Conservation (phyloP, 805 yeast genomes). For the Kazachstania martiniae region DNA sequence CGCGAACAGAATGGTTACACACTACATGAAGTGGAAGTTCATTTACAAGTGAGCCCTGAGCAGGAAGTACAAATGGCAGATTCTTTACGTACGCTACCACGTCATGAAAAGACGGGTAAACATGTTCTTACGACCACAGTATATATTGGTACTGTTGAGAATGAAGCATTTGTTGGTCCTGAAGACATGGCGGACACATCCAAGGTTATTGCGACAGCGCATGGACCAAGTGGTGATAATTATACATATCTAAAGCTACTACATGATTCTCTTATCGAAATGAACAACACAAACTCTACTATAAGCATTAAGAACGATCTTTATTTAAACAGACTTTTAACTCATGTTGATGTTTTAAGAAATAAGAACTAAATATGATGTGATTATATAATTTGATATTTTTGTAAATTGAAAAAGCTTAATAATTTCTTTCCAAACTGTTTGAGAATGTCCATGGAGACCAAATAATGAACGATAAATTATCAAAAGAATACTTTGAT, state of each 20-base stretch:
- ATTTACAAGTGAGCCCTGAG: constrained; percentile 28
- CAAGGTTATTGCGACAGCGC: constrained; percentile 38
- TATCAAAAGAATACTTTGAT: constrained; percentile 25
- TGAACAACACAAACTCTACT: constrained; percentile 12
- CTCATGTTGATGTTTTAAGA: constrained; percentile 25
- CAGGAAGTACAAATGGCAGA: constrained; percentile 16
- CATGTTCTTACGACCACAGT: constrained; percentile 45
- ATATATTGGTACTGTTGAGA: constrained; percentile 75
- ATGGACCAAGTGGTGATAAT: constrained; percentile 80
- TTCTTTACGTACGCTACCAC: constrained; percentile 22
- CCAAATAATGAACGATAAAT: constrained; percentile 17
- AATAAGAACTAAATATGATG: too few species aligned
- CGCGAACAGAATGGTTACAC: constrained; percentile 89
- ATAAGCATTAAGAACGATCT: constrained; percentile 31
- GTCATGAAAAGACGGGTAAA: constrained; percentile 28
- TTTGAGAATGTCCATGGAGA: too few species aligned
- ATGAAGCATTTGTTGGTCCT: constrained; percentile 79
- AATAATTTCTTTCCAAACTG: too few species aligned
- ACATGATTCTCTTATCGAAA: constrained; percentile 36
- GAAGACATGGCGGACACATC: constrained; percentile 55
- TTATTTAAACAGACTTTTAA: constrained; percentile 32
- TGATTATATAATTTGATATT: constrained; percentile 1
- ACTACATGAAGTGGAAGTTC: constrained; percentile 54
- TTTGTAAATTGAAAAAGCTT: neutral
- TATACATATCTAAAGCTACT: constrained; percentile 55